These are phyloP conservation scores for Hymenoscyphus repandus DNA, from an alignment of 2,329 filamentous ascomycete genomes.

Conservation along the genomic window DNA sequence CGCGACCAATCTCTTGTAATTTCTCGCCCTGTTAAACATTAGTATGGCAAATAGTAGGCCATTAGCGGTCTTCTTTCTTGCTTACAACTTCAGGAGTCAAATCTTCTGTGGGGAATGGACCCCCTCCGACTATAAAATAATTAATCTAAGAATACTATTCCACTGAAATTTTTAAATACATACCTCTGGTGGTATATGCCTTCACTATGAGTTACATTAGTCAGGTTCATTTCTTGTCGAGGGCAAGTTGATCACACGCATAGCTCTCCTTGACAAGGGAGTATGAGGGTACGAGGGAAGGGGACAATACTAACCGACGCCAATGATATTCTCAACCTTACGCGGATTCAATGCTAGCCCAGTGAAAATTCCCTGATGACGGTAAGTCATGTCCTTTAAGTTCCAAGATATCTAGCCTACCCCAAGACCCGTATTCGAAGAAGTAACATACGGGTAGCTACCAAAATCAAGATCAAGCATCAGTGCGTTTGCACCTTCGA, in stretches of 20 bases:
- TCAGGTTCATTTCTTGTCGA: not conserved
- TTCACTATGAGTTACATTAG: slow-evolving; percentile 40
- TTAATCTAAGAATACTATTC: not conserved
- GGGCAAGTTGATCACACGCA: not conserved
- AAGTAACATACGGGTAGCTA: slow-evolving; percentile 43
- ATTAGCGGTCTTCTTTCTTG: not conserved
- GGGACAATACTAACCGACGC: slow-evolving; percentile 44
- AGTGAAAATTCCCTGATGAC: slow-evolving; percentile 48
- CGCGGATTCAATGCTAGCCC: slow-evolving; percentile 56
- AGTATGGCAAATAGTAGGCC: not conserved
- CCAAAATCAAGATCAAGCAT: slow-evolving; percentile 60
- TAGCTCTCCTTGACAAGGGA: not conserved
- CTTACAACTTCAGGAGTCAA: slow-evolving; percentile 10
- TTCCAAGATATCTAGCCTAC: slow-evolving; percentile 31
- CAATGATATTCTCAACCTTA: slow-evolving; percentile 56
- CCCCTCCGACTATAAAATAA: slow-evolving; percentile 36
- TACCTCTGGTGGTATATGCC: slow-evolving; percentile 55
- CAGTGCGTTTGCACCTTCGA: slow-evolving; percentile 60
- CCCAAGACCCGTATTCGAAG: slow-evolving; percentile 47
- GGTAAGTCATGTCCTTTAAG: not conserved
- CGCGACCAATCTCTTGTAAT: slow-evolving; percentile 43
- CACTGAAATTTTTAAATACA: slow-evolving; percentile 25
- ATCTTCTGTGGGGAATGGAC: slow-evolving; percentile 64
- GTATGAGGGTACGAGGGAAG: too few species aligned
- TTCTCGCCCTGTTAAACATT: slow-evolving; percentile 34